Conservation (phyloP, 2,329 filamentous ascomycete genomes). For the Aciculosporium take region DNA sequence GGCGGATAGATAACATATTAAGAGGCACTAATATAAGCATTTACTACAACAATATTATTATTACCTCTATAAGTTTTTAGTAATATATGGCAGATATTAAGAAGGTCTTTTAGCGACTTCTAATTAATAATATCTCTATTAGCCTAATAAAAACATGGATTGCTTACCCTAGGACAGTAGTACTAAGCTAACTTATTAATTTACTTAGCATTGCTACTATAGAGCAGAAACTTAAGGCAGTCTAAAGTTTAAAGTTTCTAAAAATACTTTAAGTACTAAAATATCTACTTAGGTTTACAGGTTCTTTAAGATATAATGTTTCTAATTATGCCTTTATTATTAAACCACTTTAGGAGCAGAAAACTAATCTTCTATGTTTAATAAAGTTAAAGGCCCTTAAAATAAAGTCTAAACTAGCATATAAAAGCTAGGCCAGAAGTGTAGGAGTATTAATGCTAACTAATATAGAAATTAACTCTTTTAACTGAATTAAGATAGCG, state of each 20-base stretch:
- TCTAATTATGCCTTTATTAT: not conserved
- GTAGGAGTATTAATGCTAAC: not conserved
- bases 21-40: fast-evolving
- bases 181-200: not conserved
- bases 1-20: not conserved
- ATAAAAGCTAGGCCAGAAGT: not conserved
- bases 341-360: not conserved
- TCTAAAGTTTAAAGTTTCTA: not conserved
- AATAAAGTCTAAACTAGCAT: not conserved
- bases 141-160: not conserved
- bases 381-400: not conserved
- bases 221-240: not conserved
- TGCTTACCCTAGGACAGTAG: not conserved
- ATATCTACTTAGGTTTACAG: not conserved
- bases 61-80: not conserved
- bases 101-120: not conserved
- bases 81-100: not conserved
- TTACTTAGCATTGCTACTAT: not conserved
- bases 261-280: not conserved
- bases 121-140: not conserved
- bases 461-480: not conserved
- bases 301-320: not conserved
- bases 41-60: not conserved
- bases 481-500: not conserved
- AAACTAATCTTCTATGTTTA: not conserved